Percentiles rank a stretch among this genome's conserved stretches.
Evolutionary conservation across 257 asterid genomes (phyloP).

Genomic region (Jasminum sambac): DNA sequence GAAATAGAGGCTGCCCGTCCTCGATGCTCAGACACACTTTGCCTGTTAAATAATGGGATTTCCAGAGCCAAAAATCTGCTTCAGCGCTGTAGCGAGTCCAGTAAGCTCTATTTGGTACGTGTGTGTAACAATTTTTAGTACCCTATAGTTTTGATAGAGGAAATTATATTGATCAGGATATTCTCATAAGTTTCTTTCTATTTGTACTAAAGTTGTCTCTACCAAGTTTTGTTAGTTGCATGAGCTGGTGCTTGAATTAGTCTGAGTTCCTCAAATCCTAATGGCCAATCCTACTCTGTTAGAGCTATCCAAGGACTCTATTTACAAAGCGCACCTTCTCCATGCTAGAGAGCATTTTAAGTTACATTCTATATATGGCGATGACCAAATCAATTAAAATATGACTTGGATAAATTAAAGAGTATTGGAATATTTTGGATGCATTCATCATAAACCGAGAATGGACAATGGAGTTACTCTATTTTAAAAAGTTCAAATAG

Average conservation of each 20-base stretch:
- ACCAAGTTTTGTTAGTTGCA: slow-evolving; percentile 7
- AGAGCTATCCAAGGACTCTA: no score
- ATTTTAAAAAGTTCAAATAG: no score
- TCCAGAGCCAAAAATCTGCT: slow-evolving; percentile 61
- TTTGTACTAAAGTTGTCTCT: neutral
- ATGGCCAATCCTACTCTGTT: neutral
- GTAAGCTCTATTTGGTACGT: slow-evolving; percentile 83
- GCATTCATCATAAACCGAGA: no score
- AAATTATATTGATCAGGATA: neutral
- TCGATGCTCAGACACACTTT: slow-evolving; percentile 69
- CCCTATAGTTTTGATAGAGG: neutral
- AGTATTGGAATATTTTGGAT: no score
- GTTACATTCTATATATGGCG: no score
- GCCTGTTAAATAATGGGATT: slow-evolving; percentile 60
- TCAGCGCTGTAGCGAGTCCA: slow-evolving; percentile 73
- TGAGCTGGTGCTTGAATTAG: neutral
- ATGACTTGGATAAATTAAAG: no score
- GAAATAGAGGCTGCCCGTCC: slow-evolving; percentile 85
- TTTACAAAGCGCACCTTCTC: no score
- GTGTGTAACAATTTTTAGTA: slow-evolving; percentile 16
- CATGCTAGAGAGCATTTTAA: no score
- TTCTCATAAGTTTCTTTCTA: slow-evolving; percentile 2
- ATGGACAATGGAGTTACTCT: no score
- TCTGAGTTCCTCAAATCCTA: slow-evolving; percentile 6
- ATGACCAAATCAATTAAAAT: no score